phyloP scores from a whole-genome alignment of 352 stramenopile genomes.

The Elongisporangium anandrum region DNA sequence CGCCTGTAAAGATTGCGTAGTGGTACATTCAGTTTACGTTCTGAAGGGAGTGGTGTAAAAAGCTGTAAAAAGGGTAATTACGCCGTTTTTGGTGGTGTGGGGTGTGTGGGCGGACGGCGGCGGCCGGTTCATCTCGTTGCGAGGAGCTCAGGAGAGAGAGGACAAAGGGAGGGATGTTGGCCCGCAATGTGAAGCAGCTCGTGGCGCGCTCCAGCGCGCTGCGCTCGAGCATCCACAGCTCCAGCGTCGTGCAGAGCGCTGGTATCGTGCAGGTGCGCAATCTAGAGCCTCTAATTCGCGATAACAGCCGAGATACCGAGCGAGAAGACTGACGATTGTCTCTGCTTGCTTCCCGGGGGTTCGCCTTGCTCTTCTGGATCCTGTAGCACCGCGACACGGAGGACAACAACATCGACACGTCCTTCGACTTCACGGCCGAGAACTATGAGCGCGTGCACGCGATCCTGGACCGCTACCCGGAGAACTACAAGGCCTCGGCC shows the following conservation, averaged over 20 bases:
- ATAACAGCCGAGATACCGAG: not conserved
- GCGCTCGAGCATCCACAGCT: not conserved
- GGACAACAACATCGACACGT: slow-evolving; percentile 95
- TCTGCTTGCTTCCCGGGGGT: not conserved
- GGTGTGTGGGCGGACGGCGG: too few relatives aligned
- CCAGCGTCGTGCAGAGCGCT: slow-evolving; percentile 13
- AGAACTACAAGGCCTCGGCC: slow-evolving; percentile 98
- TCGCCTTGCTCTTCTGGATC: not conserved
- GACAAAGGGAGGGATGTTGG: not conserved
- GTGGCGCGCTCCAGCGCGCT: not conserved
- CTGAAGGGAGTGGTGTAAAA: not conserved
- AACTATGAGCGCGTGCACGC: slow-evolving; percentile 96
- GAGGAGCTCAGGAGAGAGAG: not conserved
- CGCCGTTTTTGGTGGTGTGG: not conserved
- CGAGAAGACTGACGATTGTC: not conserved
- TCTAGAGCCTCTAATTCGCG: not conserved
- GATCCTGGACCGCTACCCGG: slow-evolving; percentile 96
- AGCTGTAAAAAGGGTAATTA: not conserved
- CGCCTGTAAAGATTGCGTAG: not conserved
- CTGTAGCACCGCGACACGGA: slow-evolving; percentile 94
- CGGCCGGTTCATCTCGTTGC: not conserved
- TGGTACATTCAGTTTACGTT: not conserved
- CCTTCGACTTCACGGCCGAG: slow-evolving; percentile 97
- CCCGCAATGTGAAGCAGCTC: not conserved
- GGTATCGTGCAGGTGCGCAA: slow-evolving; percentile 15